Conservation (phyloP, 257 asterid species). For the Solanum virginianum region DNA sequence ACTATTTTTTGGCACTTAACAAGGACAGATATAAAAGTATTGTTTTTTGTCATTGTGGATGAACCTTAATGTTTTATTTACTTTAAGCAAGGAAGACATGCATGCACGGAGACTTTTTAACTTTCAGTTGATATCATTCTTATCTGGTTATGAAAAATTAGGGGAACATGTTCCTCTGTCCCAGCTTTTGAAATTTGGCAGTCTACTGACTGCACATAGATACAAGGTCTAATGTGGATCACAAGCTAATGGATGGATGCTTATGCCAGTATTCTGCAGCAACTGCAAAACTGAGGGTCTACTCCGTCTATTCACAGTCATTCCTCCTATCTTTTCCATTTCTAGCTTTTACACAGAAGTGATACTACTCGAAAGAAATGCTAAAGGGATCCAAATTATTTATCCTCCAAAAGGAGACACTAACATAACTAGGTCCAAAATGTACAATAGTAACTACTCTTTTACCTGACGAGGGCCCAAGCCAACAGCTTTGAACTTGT, state of each 20-base stretch:
- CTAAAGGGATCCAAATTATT: background rate
- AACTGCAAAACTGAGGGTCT: background rate
- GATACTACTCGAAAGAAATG: background rate
- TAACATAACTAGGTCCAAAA: background rate
- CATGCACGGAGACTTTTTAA: background rate
- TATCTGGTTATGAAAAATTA: background rate
- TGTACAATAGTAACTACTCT: background rate
- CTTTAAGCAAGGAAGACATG: background rate
- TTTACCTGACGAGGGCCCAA: slow-evolving; percentile 91
- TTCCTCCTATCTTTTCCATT: background rate
- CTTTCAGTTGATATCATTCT: background rate
- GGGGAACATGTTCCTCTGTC: background rate
- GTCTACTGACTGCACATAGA: background rate
- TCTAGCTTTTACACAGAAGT: background rate
- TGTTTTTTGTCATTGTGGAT: background rate
- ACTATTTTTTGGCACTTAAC: background rate
- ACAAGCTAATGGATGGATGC: background rate
- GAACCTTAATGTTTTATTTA: background rate
- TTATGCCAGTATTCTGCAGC: background rate
- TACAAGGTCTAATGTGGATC: background rate
- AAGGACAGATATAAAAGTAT: background rate
- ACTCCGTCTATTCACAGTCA: background rate
- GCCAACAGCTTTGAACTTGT: slow-evolving; percentile 62
- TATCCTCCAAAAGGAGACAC: background rate
- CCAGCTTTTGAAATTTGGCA: background rate